Conservation (phyloP, 257 asterid species). For the Gentiana dahurica region DNA sequence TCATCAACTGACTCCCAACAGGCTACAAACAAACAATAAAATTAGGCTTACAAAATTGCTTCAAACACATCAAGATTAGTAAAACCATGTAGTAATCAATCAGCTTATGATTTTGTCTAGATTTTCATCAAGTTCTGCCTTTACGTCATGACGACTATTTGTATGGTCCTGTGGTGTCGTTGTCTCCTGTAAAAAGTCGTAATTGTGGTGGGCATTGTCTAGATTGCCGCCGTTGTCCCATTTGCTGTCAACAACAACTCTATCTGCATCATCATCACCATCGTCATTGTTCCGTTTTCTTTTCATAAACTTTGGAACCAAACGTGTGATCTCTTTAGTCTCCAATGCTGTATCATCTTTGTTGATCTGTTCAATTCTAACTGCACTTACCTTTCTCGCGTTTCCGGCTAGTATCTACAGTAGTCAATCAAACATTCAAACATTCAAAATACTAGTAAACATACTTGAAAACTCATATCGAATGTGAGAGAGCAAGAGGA, state of each 20-base stretch:
- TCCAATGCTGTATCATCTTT: constrained; percentile 37
- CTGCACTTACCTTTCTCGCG: constrained; percentile 93
- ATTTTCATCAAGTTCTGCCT: constrained; percentile 43
- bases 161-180: background rate
- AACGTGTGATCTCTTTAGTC: constrained; percentile 36
- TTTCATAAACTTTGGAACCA: constrained; percentile 60
- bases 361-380: constrained; percentile 67
- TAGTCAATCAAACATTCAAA: constrained; percentile 4
- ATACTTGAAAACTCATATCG: too few relatives aligned
- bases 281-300: constrained; percentile 40
- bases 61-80: constrained; percentile 11
- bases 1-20: too few relatives aligned
- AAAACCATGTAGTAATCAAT: background rate
- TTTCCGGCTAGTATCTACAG: constrained; percentile 91
- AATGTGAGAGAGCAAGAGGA: too few relatives aligned
- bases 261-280: constrained; percentile 30
- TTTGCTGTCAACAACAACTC: background rate
- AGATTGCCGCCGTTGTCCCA: constrained; percentile 10
- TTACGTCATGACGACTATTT: constrained; percentile 27
- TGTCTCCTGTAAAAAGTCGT: constrained; percentile 23
- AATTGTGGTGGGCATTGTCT: constrained; percentile 17
- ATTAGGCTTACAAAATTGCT: background rate
- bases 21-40: too few relatives aligned
- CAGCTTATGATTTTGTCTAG: constrained; percentile 27
- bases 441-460: too few relatives aligned